phyloP scores from a whole-genome alignment of 2,329 filamentous ascomycete genomes.

The Stagonosporopsis tanaceti region DNA sequence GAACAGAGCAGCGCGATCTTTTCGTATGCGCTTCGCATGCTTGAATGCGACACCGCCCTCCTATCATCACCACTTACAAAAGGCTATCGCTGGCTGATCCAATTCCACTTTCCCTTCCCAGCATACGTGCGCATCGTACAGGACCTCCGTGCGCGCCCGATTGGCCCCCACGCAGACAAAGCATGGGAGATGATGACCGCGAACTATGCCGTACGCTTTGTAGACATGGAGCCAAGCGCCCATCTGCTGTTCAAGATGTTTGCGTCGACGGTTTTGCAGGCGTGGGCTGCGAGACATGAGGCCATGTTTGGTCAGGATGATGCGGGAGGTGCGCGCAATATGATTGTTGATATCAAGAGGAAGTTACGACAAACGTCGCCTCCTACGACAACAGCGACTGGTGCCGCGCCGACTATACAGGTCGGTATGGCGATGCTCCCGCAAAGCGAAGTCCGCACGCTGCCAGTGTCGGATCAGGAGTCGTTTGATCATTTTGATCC shows the following conservation, averaged over 20 bases:
- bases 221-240: conserved; percentile 23
- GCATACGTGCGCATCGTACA: conserved; percentile 58
- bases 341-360: conserved; percentile 13
- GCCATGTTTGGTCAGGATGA: conserved; percentile 7
- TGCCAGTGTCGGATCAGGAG: neutral
- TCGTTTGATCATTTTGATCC: conserved; percentile 1
- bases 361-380: conserved; percentile 3
- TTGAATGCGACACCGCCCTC: conserved; percentile 58
- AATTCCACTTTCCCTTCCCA: conserved; percentile 58
- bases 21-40: conserved; percentile 49
- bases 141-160: conserved; percentile 52
- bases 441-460: neutral
- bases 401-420: neutral
- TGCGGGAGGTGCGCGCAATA: neutral
- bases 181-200: conserved; percentile 58
- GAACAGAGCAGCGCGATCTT: conserved; percentile 38
- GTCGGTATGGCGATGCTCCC: neutral
- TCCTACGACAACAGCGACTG: neutral
- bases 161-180: conserved; percentile 39
- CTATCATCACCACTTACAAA: conserved; percentile 53
- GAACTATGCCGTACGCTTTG: conserved; percentile 54
- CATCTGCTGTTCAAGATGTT: conserved; percentile 53
- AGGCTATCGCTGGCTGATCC: conserved; percentile 54
- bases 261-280: conserved; percentile 66
- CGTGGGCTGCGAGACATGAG: conserved; percentile 29